Evolutionary conservation across 2,329 filamentous ascomycete genomes (phyloP), one percentile per base, ranked within the genome.

Genomic region (Aureobasidium sp.): DNA sequence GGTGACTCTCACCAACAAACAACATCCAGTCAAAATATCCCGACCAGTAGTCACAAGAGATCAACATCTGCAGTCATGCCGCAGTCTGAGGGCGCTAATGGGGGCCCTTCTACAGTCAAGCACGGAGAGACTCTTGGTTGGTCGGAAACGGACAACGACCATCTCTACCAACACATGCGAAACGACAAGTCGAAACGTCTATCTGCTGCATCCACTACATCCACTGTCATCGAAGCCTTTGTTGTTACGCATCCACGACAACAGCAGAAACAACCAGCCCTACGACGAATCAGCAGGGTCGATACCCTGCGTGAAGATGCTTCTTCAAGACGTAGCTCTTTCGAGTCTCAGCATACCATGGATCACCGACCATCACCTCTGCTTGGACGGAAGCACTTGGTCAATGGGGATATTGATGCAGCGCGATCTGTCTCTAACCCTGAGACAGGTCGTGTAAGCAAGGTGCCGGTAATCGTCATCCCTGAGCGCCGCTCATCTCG

Each of bases 281-380:
- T 85, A 56, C 79, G 82, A 56, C 82, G 84, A 67, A 78, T 78
- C 6, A 79, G 77, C 49, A 83, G 80, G 70, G 80, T 80, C 63
- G 70, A 76, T 61, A 81, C 81, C 2, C 71, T 83, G 39, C 77
- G 79, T 22, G 77, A 76, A 56, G 77, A 75, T 50, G 60, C 66
- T 31, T 70, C 68, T 39, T 80, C 79, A 2, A 76, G 76, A 35
- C 76, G 76, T 42, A 74, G 73, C 19, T 82, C 81, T 1, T 65
- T 76, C 11, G 70, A 70, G 15, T 78, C 76, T 12, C 73, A 78
- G 37, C 80, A 77, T 68, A 78, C 77, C 47, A 71, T 82, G 22
- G 71, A 79, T 19, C 81, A 82, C 66, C 82, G 81, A 66, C 73
- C 74, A 37, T 76, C 74, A 40, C 78, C 76, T 24, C 78, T 83